phyloP scores from a whole-genome alignment of 1,284 basidiomycete genomes.

The Sanghuangporus weigelae region DNA sequence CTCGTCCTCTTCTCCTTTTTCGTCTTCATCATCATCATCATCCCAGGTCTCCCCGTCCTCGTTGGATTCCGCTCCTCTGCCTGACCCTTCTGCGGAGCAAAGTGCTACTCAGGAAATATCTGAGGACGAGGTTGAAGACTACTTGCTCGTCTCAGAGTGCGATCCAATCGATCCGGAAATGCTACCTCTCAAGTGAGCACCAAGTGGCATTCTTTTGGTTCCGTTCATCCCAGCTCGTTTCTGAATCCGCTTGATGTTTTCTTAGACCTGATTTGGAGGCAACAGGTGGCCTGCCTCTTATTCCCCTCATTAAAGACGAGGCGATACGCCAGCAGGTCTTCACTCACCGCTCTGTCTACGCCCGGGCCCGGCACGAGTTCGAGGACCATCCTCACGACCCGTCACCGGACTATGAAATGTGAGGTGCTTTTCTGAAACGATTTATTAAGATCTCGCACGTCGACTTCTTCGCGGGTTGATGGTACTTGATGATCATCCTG shows the following conservation, averaged over 20 bases:
- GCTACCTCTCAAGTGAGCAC: conserved; percentile 1
- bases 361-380: conserved; percentile 63
- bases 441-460: background rate
- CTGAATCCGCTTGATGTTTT: background rate
- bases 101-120: background rate
- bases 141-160: background rate
- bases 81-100: background rate
- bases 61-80: background rate
- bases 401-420: conserved; percentile 77
- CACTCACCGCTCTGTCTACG: conserved; percentile 66
- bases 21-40: background rate
- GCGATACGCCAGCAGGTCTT: conserved; percentile 51
- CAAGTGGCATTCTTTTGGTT: background rate
- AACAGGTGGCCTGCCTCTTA: conserved; percentile 32
- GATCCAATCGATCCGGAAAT: background rate
- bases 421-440: conserved; percentile 15
- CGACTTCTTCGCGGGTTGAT: background rate
- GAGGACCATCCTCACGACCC: conserved; percentile 65
- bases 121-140: background rate
- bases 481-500: background rate
- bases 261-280: conserved; percentile 4
- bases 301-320: conserved; percentile 43
- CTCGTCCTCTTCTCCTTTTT: background rate
- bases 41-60: background rate
- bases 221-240: background rate